These are phyloP conservation scores for Aaosphaeria pasadenensis DNA, from an alignment of 2,329 filamentous ascomycete genomes.

Conservation along the genomic window DNA sequence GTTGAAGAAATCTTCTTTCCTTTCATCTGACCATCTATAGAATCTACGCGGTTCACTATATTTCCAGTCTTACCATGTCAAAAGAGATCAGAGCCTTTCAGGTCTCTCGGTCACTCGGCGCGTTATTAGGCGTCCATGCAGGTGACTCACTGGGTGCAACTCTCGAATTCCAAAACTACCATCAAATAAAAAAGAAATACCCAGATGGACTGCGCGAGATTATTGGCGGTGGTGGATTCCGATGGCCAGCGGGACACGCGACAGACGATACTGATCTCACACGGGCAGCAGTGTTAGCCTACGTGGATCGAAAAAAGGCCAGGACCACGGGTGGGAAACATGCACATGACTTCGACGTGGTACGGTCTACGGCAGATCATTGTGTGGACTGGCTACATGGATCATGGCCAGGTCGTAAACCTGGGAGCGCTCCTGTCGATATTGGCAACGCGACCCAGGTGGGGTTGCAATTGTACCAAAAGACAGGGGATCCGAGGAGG, in stretches of 20 bases:
- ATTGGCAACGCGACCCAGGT: constrained; percentile 40
- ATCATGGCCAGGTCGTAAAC: constrained; percentile 41
- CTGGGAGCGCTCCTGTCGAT: constrained; percentile 35
- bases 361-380: constrained; percentile 34
- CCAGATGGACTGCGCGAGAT: constrained; percentile 44
- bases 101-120: constrained; percentile 28
- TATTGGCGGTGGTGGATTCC: constrained; percentile 45
- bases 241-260: constrained; percentile 44
- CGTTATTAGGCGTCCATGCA: constrained; percentile 47
- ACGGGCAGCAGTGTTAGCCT: constrained; percentile 46
- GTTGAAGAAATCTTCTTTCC: too few species aligned
- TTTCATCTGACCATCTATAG: too few species aligned
- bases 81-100: too few species aligned
- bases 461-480: constrained; percentile 32
- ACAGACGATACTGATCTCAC: constrained; percentile 52
- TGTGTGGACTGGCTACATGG: constrained; percentile 45
- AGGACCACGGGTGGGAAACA: neutral
- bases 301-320: constrained; percentile 29
- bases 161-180: constrained; percentile 42
- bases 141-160: constrained; percentile 50
- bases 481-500: constrained; percentile 22
- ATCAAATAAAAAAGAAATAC: constrained; percentile 27
- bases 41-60: too few species aligned
- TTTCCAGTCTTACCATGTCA: too few species aligned
- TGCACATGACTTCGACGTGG: constrained; percentile 23